Evolutionary conservation across 139 green algal genomes (phyloP).

Genomic region (Chlamydomonas asymmetrica): DNA sequence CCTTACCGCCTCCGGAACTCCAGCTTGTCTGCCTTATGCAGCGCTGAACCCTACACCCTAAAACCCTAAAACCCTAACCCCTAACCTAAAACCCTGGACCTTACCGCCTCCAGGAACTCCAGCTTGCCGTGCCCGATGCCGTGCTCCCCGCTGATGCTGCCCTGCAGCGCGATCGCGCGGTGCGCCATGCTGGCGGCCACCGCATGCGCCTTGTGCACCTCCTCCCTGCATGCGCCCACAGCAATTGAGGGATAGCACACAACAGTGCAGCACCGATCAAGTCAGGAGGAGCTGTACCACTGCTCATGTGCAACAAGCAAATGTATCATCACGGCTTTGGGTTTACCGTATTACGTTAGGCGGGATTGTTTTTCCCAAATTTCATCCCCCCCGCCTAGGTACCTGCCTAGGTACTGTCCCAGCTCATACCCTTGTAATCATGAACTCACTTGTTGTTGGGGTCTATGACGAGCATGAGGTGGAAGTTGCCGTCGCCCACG

Average conservation of each 20-base stretch:
- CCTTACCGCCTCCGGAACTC: no score
- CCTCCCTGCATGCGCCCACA: slow-evolving; percentile 47
- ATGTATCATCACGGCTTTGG: not conserved
- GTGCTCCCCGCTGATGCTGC: slow-evolving; percentile 51
- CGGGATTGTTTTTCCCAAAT: not conserved
- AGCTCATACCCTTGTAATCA: not conserved
- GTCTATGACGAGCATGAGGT: no score
- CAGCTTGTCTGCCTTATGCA: no score
- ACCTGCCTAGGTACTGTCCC: not conserved
- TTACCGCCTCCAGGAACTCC: slow-evolving; percentile 34
- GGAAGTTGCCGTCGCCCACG: slow-evolving; percentile 58
- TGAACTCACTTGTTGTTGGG: no score
- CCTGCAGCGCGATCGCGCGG: slow-evolving; percentile 33
- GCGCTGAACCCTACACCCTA: no score
- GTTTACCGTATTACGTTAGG: not conserved
- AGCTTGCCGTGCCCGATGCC: slow-evolving; percentile 61
- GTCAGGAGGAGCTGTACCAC: no score
- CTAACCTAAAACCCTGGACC: no score
- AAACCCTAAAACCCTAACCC: no score
- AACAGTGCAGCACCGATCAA: slow-evolving; percentile 12
- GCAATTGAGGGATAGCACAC: slow-evolving; percentile 62
- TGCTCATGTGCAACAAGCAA: no score
- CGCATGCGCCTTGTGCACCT: slow-evolving; percentile 43
- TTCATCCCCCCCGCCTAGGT: no score
- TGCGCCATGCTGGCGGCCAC: slow-evolving; percentile 46